Evolutionary conservation across 2,329 filamentous ascomycete genomes (phyloP).

Genomic region (Fusarium mexicanum): DNA sequence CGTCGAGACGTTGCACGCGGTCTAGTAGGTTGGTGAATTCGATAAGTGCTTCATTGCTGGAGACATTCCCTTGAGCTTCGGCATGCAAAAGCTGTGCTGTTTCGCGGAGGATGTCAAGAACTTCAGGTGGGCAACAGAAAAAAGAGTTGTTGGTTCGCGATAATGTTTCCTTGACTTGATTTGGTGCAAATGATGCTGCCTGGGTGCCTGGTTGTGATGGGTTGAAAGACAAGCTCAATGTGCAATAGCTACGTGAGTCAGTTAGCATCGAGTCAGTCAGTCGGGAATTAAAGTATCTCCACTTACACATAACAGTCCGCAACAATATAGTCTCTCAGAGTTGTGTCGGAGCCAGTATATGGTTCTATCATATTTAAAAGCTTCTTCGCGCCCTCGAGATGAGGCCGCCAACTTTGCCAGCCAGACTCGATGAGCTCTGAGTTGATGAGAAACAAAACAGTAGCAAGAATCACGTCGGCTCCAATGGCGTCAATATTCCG

Average conservation of each 20-base stretch:
- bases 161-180: conserved; percentile 50
- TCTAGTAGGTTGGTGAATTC: conserved; percentile 47
- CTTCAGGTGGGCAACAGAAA: conserved; percentile 56
- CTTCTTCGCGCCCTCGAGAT: conserved; percentile 56
- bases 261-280: neutral
- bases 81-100: conserved; percentile 52
- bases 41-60: conserved; percentile 38
- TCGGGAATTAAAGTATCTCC: neutral
- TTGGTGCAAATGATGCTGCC: conserved; percentile 46
- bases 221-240: conserved; percentile 55
- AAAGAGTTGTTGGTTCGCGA: conserved; percentile 55
- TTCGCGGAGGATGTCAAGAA: conserved; percentile 54
- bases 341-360: conserved; percentile 44
- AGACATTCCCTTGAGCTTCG: conserved; percentile 32
- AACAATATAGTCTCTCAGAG: conserved; percentile 55
- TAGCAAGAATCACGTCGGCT: conserved; percentile 54
- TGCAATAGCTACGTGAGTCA: conserved; percentile 50
- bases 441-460: conserved; percentile 60
- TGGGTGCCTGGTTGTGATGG: conserved; percentile 43
- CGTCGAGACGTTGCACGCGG: conserved; percentile 51
- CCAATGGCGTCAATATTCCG: conserved; percentile 49
- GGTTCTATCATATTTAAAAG: conserved; percentile 54
- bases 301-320: conserved; percentile 58
- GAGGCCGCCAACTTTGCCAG: conserved; percentile 56
- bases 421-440: conserved; percentile 60